Conservation (phyloP, 306 rosid species). For the Rosa lucieae region DNA sequence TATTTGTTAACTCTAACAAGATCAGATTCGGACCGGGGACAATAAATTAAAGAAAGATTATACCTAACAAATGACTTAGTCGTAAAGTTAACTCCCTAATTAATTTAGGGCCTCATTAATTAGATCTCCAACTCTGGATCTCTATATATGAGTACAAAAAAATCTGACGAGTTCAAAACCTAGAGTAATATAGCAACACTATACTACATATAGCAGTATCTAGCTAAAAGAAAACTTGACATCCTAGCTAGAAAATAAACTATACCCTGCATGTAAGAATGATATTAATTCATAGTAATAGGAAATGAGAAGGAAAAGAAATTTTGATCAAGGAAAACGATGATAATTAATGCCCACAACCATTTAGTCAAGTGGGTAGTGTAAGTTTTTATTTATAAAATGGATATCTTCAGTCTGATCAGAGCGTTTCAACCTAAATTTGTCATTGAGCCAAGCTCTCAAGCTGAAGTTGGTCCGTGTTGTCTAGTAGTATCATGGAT, state of each 20-base stretch:
- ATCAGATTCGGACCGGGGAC: background rate
- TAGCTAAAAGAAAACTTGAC: background rate
- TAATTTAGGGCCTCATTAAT: background rate
- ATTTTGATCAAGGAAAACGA: background rate
- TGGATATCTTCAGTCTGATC: no score
- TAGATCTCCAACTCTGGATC: background rate
- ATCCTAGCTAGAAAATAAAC: background rate
- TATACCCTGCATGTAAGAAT: background rate
- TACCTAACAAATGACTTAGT: background rate
- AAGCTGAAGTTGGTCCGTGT: no score
- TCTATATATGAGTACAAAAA: background rate
- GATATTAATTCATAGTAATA: background rate
- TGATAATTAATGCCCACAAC: background rate
- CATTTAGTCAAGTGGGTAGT: background rate
- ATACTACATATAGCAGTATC: background rate
- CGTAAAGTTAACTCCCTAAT: background rate
- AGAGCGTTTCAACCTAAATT: background rate
- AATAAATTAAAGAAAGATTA: background rate
- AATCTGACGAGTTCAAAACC: background rate
- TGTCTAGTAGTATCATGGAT: no score
- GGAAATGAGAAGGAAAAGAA: background rate
- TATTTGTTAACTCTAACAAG: background rate
- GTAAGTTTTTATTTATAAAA: background rate
- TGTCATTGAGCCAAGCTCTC: no score
- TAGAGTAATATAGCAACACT: background rate